Evolutionary conservation across 306 rosid species (phyloP).

Genomic region (Casuarina glauca): DNA sequence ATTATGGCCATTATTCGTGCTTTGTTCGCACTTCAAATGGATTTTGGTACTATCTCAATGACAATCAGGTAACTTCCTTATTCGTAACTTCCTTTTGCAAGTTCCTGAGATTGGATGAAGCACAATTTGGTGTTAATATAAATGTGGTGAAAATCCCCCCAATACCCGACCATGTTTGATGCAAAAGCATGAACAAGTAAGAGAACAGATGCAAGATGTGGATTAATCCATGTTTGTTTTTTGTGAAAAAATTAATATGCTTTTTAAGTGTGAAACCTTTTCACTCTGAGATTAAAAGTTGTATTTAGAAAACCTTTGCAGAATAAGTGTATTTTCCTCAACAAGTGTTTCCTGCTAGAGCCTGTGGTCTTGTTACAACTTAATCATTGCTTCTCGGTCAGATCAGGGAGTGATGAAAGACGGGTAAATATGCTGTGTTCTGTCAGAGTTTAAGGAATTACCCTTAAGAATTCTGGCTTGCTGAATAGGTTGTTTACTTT

Average conservation of each 20-base stretch:
- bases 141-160: too few species aligned
- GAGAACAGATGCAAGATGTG: not conserved
- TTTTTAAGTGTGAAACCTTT: too few species aligned
- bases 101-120: not conserved
- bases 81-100: not conserved
- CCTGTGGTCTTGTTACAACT: not conserved
- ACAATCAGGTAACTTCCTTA: slow-evolving; percentile 88
- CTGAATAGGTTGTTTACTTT: not conserved
- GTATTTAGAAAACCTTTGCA: not conserved
- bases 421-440: not conserved
- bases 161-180: too few species aligned
- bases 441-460: not conserved
- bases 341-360: not conserved
- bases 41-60: slow-evolving; percentile 94
- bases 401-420: not conserved
- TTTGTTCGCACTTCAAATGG: slow-evolving; percentile 89
- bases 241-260: not conserved
- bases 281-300: not conserved
- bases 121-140: not conserved
- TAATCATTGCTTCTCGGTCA: not conserved
- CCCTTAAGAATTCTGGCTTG: not conserved
- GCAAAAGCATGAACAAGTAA: too few species aligned
- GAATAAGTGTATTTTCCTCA: not conserved
- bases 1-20: slow-evolving; percentile 88
- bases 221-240: not conserved